Conservation (phyloP, 345 rosid genomes). For the Eutrema yunnanense region DNA sequence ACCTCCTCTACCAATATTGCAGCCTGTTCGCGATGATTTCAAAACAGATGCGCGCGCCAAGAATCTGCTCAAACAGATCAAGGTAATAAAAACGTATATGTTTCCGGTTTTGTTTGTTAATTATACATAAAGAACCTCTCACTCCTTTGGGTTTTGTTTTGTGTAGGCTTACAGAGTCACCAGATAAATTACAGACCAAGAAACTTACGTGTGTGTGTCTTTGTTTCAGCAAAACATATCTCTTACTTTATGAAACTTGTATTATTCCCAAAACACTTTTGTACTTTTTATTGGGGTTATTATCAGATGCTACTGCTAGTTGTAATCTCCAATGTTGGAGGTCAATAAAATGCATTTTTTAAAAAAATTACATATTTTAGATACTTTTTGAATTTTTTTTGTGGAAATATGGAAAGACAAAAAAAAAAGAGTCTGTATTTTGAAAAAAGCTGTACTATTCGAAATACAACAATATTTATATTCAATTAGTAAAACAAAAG, state of each 20-base stretch:
- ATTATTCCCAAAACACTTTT: background rate
- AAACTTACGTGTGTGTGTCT: background rate
- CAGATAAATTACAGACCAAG: background rate
- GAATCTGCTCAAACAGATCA: background rate
- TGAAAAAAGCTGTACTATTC: no score
- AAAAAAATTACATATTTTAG: background rate
- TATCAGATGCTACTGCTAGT: background rate
- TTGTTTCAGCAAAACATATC: background rate
- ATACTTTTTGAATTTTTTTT: no score
- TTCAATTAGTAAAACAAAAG: background rate
- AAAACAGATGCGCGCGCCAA: background rate
- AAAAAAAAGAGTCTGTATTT: no score
- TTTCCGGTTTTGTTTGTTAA: background rate
- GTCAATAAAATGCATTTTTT: background rate
- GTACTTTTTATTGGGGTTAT: background rate
- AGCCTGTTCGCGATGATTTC: constrained; percentile 4
- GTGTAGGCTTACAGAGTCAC: background rate
- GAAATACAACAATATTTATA: no score
- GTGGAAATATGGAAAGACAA: background rate
- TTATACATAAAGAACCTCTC: background rate
- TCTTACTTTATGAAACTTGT: background rate
- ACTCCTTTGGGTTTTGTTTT: background rate
- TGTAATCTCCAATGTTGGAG: background rate
- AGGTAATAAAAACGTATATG: background rate
- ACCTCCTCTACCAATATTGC: background rate